These are phyloP conservation scores for Comarum palustre DNA, from an alignment of 306 rosid species.

Conservation along the genomic window DNA sequence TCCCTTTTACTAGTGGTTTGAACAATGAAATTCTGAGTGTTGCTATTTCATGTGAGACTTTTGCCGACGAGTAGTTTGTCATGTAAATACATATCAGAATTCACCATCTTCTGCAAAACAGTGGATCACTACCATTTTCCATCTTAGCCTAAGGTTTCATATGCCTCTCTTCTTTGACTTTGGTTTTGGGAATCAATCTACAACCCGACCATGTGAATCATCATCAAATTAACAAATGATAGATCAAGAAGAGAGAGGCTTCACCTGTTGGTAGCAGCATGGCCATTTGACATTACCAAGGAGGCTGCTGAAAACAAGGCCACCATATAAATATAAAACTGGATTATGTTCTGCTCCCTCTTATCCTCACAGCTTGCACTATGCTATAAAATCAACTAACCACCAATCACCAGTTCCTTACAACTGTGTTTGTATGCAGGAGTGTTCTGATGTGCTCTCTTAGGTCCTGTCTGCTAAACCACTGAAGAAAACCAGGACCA, in stretches of 20 bases:
- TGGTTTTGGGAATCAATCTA: not conserved
- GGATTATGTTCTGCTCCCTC: conserved; percentile 21
- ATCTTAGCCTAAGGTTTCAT: not conserved
- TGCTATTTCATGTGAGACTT: not conserved
- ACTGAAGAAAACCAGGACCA: conserved; percentile 31
- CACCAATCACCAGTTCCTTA: not conserved
- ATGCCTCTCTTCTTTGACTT: not conserved
- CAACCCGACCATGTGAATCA: conserved; percentile 11
- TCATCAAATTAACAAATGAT: not conserved
- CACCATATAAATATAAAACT: not conserved
- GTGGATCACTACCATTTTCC: not conserved
- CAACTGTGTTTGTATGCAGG: not conserved
- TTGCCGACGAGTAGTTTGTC: not conserved
- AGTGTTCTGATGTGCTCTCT: not conserved
- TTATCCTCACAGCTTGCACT: conserved; percentile 14
- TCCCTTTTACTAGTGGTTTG: not conserved
- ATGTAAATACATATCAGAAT: too few species aligned
- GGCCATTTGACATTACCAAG: conserved; percentile 7
- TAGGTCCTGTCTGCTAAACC: conserved; percentile 7
- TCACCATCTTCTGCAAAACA: not conserved
- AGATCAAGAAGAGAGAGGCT: not conserved
- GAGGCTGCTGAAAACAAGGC: conserved; percentile 15
- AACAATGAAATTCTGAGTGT: too few species aligned
- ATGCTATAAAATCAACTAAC: not conserved
- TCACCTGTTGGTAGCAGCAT: conserved; percentile 2